Conservation (phyloP, 106 monocot genomes). For the Phalaenopsis equestris region DNA sequence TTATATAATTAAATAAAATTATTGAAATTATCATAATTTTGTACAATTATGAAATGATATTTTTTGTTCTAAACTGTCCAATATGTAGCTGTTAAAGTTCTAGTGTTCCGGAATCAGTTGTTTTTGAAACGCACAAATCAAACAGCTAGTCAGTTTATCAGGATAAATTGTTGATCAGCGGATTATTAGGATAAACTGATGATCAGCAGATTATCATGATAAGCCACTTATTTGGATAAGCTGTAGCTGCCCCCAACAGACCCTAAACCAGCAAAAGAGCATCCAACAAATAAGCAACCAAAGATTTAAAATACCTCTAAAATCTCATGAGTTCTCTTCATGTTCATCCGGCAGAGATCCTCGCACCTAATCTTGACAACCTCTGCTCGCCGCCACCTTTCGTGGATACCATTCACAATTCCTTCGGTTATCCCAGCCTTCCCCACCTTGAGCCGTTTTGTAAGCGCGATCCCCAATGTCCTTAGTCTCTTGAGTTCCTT, state of each 20-base stretch:
- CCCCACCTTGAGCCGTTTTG: conserved; percentile 64
- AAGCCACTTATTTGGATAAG: too few species aligned
- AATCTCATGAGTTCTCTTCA: conserved; percentile 93
- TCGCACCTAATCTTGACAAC: conserved; percentile 87
- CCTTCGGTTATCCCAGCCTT: conserved; percentile 94
- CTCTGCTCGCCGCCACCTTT: conserved; percentile 76
- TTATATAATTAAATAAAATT: too few species aligned
- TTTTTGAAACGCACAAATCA: too few species aligned
- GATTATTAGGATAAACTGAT: too few species aligned
- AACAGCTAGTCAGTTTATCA: too few species aligned
- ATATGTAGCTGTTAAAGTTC: too few species aligned
- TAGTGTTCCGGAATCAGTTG: too few species aligned
- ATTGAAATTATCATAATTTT: too few species aligned
- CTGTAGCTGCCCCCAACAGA: neutral
- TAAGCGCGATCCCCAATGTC: conserved; percentile 42
- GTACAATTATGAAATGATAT: too few species aligned
- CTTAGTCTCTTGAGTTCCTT: conserved; percentile 60
- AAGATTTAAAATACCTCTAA: conserved; percentile 60
- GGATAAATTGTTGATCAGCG: too few species aligned
- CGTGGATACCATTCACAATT: conserved; percentile 96
- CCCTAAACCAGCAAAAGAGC: neutral
- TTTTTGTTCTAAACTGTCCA: too few species aligned
- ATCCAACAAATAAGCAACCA: neutral
- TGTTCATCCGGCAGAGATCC: conserved; percentile 77
- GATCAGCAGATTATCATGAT: too few species aligned